Base-by-base conservation (phyloP, 179 eudicot species). In the Vitellaria paradoxa region DNA sequence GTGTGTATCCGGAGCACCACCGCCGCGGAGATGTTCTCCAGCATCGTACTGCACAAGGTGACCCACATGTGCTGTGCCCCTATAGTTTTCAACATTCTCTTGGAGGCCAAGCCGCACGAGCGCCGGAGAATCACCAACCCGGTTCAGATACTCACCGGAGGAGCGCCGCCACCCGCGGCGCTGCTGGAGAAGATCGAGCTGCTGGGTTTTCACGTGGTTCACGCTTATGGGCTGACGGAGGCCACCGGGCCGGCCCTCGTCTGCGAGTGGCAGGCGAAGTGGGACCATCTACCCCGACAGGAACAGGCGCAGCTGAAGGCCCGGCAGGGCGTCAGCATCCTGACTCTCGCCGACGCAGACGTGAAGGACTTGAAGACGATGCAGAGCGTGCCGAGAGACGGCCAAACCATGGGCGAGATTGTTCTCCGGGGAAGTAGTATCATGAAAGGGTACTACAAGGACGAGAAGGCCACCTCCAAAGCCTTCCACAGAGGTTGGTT, bases 1-100 rank as follows among this genome's bases (percentile, higher is more conserved):
- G 91, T 91, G 0, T 90, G 91, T 75, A 90, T 91, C 20, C 91
- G 96, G 13, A 84, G 75, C 78, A 80, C 93, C 6, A 84, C 86
- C 0, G 89, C 90, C 2, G 11, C 45, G 0, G 91, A 87, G 13
- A 90, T 91, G 68, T 88, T 88, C 9, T 20, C 15, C 2, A 84
- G 70, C 77, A 91, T 92, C 2, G 77, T 81, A 1, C 23, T 77
- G 18, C 93, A 91, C 40, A 80, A 79, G 0, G 97, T 92, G 55
- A 92, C 97, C 0, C 97, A 89, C 80, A 87, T 92, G 93, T 92
- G 97, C 37, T 86, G 91, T 10, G 97, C 96, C 0, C 97, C 97
- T 0, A 76, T 85, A 2, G 90, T 92, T 40, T 89, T 92, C 68
- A 89, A 85, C 70, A 85, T 92, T 62, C 85, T 92, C n/a, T 72